A percentile compares a stretch with the other conserved stretches of the same genome.
phyloP scores from a whole-genome alignment of 2,329 filamentous ascomycete genomes.

The Ophiostoma triangulosporum region DNA sequence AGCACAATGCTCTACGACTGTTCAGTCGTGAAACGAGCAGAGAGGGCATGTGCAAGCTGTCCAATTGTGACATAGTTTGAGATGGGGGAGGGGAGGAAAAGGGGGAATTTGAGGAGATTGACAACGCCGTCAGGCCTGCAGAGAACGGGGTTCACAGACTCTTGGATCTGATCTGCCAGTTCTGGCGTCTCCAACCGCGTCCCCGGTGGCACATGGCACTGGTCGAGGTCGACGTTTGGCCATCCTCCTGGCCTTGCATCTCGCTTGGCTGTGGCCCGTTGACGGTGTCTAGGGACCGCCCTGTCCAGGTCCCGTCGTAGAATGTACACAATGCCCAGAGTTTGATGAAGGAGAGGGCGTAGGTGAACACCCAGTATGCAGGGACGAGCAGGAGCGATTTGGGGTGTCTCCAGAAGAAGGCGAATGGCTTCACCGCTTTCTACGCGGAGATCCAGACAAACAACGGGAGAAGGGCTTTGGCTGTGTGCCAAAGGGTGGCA shows the following conservation, averaged over 20 bases:
- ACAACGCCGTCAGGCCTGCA: too few species aligned
- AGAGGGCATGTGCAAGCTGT: neutral
- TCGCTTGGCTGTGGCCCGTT: neutral
- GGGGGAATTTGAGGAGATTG: too few species aligned
- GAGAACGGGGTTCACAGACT: too few species aligned
- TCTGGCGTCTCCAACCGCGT: neutral
- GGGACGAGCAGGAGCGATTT: conserved; percentile 37
- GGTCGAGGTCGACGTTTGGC: too few species aligned
- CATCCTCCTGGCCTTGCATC: too few species aligned
- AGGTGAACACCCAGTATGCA: conserved; percentile 39
- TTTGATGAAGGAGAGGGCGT: conserved; percentile 45
- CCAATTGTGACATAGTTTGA: neutral
- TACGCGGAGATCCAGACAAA: conserved; percentile 35
- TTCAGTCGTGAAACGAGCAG: neutral
- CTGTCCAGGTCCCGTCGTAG: conserved; percentile 29
- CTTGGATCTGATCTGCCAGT: neutral
- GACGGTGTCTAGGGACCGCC: conserved; percentile 22
- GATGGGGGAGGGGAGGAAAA: too few species aligned
- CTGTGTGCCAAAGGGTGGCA: neutral
- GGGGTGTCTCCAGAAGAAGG: conserved; percentile 38
- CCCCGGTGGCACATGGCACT: neutral
- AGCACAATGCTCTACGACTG: neutral
- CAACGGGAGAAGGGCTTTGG: conserved; percentile 10
- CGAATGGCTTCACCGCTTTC: conserved; percentile 43
- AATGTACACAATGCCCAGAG: conserved; percentile 41